Evolutionary conservation across 176 grass and related monocot species (phyloP).

Genomic region (Otatea glauca): DNA sequence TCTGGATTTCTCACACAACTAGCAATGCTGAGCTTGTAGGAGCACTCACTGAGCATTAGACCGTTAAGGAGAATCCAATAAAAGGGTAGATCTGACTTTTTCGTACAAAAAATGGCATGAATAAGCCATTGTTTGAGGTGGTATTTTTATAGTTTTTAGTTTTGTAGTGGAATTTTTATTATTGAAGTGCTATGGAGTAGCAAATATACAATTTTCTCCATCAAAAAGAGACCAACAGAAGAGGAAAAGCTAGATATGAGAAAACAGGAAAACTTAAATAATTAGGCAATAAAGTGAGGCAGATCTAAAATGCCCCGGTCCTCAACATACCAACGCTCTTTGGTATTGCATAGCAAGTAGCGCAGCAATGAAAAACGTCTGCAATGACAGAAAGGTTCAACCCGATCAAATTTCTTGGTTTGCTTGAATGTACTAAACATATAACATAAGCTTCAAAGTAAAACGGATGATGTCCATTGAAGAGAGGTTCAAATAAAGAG

Average conservation of each 20-base stretch:
- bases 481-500: background rate
- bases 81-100: background rate
- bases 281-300: background rate
- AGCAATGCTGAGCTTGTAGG: background rate
- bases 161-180: background rate
- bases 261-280: background rate
- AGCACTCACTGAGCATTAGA: background rate
- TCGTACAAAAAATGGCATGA: background rate
- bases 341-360: conserved; percentile 96
- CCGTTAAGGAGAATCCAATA: background rate
- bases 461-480: background rate
- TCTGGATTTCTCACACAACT: background rate
- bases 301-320: conserved; percentile 13
- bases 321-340: conserved; percentile 68
- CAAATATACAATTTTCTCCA: conserved; percentile 24
- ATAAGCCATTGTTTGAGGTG: background rate
- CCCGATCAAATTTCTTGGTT: conserved; percentile 29
- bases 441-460: background rate
- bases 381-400: conserved; percentile 43
- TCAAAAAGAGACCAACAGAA: background rate
- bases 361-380: conserved; percentile 99
- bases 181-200: conserved; percentile 8
- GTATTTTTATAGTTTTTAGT: background rate
- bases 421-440: conserved; percentile 3
- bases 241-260: background rate